These are phyloP conservation scores for Penicillium sp. DNA, from an alignment of 2,329 filamentous ascomycete genomes.

Conservation along the genomic window DNA sequence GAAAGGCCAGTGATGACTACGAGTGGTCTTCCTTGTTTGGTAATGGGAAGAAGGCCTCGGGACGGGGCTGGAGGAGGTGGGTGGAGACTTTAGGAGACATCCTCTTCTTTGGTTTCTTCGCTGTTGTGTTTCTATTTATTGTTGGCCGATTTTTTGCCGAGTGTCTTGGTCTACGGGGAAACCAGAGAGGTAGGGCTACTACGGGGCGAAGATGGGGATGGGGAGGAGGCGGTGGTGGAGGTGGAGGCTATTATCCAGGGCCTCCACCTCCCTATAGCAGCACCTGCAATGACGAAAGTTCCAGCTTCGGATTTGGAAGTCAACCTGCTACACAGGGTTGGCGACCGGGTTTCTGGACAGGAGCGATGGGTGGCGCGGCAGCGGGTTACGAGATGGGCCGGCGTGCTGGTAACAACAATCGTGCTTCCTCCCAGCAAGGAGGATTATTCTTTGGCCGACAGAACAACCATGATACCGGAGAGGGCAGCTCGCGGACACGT, in stretches of 20 bases:
- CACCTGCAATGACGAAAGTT: constrained; percentile 30
- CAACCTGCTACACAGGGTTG: constrained; percentile 39
- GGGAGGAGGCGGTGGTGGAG: constrained; percentile 44
- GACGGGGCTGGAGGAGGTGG: constrained; percentile 10
- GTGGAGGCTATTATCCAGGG: constrained; percentile 44
- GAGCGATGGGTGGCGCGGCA: constrained; percentile 49
- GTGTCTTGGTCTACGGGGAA: constrained; percentile 33
- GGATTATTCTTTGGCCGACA: constrained; percentile 21
- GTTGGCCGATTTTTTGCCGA: constrained; percentile 33
- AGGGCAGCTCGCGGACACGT: constrained; percentile 42
- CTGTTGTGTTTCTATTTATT: constrained; percentile 38
- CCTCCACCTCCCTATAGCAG: constrained; percentile 51
- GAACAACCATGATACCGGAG: constrained; percentile 36
- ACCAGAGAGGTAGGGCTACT: constrained; percentile 30
- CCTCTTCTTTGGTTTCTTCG: constrained; percentile 44
- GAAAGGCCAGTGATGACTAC: constrained; percentile 54
- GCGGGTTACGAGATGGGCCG: constrained; percentile 52
- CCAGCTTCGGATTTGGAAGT: constrained; percentile 24
- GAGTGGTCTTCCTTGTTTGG: constrained; percentile 29
- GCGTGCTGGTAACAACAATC: constrained; percentile 25
- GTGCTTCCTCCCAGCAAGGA: constrained; percentile 25
- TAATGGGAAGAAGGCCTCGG: constrained; percentile 11
- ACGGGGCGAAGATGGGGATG: constrained; percentile 28
- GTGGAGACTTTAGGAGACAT: constrained; percentile 32
- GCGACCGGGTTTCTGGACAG: constrained; percentile 57